These are phyloP conservation scores for Chenopodium berlandieri DNA, from an alignment of 148 eudicot species.

Conservation along the genomic window DNA sequence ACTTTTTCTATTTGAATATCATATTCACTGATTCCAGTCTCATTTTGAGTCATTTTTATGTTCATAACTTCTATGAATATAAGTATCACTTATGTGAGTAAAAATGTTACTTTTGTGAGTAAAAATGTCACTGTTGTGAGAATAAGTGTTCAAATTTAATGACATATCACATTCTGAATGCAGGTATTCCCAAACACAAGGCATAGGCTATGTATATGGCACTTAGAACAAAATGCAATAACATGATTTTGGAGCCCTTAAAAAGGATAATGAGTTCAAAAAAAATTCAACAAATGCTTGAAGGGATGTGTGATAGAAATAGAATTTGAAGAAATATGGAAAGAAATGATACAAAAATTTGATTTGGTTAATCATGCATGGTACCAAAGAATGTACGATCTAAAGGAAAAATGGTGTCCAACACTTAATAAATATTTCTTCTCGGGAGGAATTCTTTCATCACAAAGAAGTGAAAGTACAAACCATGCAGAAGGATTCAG, in stretches of 20 bases:
- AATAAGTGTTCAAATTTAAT: too few species aligned
- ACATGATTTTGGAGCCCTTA: not conserved
- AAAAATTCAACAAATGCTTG: not conserved
- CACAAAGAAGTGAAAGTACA: not conserved
- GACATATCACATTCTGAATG: too few species aligned
- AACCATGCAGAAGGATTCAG: not conserved
- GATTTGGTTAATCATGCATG: not conserved
- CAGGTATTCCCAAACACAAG: not conserved
- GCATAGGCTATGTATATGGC: constrained; percentile 3
- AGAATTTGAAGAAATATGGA: not conserved
- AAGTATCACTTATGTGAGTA: too few species aligned
- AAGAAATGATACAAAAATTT: not conserved
- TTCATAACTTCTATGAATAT: too few species aligned
- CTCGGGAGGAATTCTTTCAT: not conserved
- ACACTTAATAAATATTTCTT: not conserved
- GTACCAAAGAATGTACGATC: not conserved
- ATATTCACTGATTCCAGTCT: not conserved
- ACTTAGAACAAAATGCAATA: not conserved
- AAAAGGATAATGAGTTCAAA: not conserved
- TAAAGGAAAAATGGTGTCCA: not conserved
- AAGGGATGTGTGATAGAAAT: not conserved
- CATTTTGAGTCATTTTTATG: too few species aligned
- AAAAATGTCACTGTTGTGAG: too few species aligned
- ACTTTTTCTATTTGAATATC: too few species aligned
- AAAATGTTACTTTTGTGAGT: too few species aligned